Evolutionary conservation across 108 stramenopile species (phyloP).

Genomic region (Skeletonema costatum): DNA sequence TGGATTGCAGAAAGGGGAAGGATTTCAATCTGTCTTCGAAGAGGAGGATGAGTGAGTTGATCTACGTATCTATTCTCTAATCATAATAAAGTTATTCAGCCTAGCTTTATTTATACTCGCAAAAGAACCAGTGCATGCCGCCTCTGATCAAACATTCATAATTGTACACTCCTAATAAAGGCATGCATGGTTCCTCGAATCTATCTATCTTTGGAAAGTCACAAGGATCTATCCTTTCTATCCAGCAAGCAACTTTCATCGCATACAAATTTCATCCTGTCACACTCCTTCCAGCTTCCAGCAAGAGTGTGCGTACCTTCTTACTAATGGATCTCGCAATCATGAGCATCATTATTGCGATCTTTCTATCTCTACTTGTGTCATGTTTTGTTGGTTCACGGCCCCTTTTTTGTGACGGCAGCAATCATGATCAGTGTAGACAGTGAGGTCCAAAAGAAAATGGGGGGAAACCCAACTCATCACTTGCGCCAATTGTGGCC

Average conservation of each 20-base stretch:
- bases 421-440: too few species aligned
- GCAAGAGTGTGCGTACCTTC: too few species aligned
- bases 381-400: too few species aligned
- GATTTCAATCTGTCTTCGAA: conserved; percentile 76
- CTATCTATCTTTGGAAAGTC: neutral
- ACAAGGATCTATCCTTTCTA: neutral
- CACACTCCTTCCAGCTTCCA: too few species aligned
- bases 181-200: neutral
- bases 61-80: neutral
- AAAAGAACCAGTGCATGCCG: neutral
- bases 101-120: neutral
- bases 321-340: too few species aligned
- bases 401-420: too few species aligned
- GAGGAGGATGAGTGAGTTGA: conserved; percentile 33
- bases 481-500: neutral
- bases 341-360: too few species aligned
- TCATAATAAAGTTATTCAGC: neutral
- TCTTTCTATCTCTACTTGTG: too few species aligned
- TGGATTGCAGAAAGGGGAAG: conserved; percentile 76
- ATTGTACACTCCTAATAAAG: neutral
- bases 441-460: neutral
- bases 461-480: neutral
- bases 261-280: too few species aligned
- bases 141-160: neutral
- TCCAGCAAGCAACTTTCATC: too few species aligned